These are phyloP conservation scores for Sporothrix inflata DNA, from an alignment of 2,329 filamentous ascomycete species.

Conservation along the genomic window DNA sequence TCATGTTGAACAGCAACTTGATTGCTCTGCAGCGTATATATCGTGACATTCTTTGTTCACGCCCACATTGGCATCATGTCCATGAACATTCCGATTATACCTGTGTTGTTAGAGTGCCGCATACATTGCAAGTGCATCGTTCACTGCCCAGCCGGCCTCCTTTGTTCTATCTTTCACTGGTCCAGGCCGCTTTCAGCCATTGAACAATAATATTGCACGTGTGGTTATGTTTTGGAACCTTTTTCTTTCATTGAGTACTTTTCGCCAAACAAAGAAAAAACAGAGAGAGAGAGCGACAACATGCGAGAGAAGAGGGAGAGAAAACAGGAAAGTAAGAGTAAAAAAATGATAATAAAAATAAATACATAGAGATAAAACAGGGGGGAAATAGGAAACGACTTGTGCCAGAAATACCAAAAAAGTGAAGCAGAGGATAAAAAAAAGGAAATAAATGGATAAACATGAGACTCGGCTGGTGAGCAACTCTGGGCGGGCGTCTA, in stretches of 20 bases:
- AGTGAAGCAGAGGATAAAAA: background rate
- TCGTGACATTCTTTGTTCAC: background rate
- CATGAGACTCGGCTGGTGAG: constrained; percentile 26
- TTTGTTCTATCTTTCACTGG: constrained; percentile 9
- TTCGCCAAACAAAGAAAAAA: constrained; percentile 21
- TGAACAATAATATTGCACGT: background rate
- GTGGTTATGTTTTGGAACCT: background rate
- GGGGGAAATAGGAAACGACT: constrained; percentile 10
- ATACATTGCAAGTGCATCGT: background rate
- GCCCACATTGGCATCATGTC: background rate
- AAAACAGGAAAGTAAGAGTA: background rate
- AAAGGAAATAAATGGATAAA: background rate
- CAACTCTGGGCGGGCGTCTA: constrained; percentile 12
- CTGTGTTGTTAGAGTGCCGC: background rate
- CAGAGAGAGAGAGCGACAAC: background rate
- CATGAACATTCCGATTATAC: background rate
- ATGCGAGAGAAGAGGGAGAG: background rate
- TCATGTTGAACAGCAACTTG: background rate
- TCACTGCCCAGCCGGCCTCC: background rate
- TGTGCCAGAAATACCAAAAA: constrained; percentile 23
- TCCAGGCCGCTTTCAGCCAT: background rate
- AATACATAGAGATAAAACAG: constrained; percentile 15
- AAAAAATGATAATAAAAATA: constrained; percentile 3
- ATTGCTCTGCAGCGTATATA: background rate
- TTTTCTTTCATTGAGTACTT: constrained; percentile 23